Evolutionary conservation across 257 asterid species (phyloP).

Genomic region (Primulina huaijiensis): DNA sequence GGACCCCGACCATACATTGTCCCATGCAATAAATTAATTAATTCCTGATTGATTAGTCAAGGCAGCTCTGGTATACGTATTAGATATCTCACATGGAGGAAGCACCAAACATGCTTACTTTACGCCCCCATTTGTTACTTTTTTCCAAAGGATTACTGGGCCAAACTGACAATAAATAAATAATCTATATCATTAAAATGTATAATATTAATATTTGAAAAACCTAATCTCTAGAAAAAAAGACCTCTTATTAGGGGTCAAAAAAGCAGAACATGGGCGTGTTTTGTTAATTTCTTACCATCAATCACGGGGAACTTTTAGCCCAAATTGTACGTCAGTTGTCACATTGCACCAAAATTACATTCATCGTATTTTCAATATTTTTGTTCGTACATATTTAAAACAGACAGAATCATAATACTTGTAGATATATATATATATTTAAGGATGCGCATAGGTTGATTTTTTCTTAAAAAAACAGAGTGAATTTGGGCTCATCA

Average conservation of each 20-base stretch:
- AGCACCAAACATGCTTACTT: conserved; percentile 10
- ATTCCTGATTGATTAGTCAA: neutral
- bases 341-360: neutral
- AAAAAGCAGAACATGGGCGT: neutral
- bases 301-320: conserved; percentile 1
- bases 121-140: conserved; percentile 16
- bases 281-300: neutral
- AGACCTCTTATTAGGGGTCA: neutral
- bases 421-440: no score
- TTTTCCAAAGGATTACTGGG: neutral
- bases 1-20: neutral
- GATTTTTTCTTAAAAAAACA: no score
- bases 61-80: neutral
- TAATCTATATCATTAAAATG: neutral
- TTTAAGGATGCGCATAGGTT: no score
- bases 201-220: neutral
- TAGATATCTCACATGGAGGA: conserved; percentile 21
- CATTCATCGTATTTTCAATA: neutral
- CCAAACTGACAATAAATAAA: neutral
- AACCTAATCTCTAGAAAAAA: neutral
- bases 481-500: no score
- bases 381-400: no score
- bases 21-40: neutral
- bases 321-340: neutral
- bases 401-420: neutral